These are phyloP conservation scores for Gossypium australe DNA, from an alignment of 345 rosid species.

Conservation along the genomic window DNA sequence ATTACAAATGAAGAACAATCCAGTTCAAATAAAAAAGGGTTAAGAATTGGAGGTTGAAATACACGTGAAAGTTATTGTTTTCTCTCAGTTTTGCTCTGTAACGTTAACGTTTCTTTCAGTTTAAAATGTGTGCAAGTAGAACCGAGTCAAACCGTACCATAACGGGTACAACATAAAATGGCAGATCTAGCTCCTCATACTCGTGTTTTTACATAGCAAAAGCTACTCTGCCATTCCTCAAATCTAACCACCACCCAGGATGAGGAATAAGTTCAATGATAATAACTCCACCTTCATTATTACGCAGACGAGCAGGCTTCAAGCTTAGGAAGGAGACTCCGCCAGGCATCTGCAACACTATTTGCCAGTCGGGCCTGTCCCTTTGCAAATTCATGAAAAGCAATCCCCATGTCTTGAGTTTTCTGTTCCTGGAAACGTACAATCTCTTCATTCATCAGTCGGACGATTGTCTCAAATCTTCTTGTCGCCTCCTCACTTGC, in stretches of 20 bases:
- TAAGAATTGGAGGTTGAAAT: not conserved
- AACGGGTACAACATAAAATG: constrained; percentile 16
- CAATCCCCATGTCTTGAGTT: constrained; percentile 79
- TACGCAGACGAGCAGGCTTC: constrained; percentile 52
- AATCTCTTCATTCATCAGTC: constrained; percentile 81
- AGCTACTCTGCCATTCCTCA: constrained; percentile 6
- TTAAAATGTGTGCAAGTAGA: constrained; percentile 23
- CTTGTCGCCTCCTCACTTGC: constrained; percentile 75
- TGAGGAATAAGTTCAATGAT: constrained; percentile 8
- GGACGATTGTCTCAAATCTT: constrained; percentile 69
- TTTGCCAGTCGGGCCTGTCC: constrained; percentile 93
- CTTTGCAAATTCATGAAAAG: constrained; percentile 84
- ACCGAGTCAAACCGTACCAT: constrained; percentile 3
- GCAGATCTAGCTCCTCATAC: constrained; percentile 12
- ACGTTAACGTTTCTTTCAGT: not conserved
- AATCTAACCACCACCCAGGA: not conserved
- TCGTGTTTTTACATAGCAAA: constrained; percentile 17
- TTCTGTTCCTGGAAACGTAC: constrained; percentile 86
- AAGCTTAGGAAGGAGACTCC: constrained; percentile 94
- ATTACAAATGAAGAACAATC: not conserved
- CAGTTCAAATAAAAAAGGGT: not conserved
- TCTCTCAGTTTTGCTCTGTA: not conserved
- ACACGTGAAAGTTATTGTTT: not conserved
- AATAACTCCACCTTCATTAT: not conserved
- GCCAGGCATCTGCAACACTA: constrained; percentile 84